Base-by-base conservation (phyloP, 1,139 yeast genomes). In the Blastobotrys capitulatus region DNA sequence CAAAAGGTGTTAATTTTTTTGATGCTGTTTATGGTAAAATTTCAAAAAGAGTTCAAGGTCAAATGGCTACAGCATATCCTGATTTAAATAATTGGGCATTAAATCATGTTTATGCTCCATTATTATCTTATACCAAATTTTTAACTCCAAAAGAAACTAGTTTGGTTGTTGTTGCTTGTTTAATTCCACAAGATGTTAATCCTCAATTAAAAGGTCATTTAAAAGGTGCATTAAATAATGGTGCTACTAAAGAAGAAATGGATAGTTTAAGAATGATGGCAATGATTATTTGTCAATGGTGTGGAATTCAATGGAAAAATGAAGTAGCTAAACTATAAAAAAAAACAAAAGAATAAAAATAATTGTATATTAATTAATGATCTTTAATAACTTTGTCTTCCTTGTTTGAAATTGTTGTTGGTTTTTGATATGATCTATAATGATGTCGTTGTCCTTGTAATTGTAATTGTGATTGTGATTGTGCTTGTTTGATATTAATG, bases 161-260 rank as follows among this genome's bases (percentile, higher is more conserved):
- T 37, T 65, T 87, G 58, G 83, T 88, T 42, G 80, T 89, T 5
- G 79, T 89, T 29, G 84, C 95, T 1, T 77, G 90, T 54, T 74
- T 90, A 59, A 82, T 89, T 13, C 97, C 97, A 0, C 96, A 87
- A 63, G 95, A 89, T 65, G 96, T 89, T n/a, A 87, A 86, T 58
- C 96, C 96, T 0, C 96, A 89, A 62, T 73, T 89, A 56, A 87
- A 87, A 67, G 97, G 97, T 0, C 97, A 89, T 63, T 73, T 89
- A 54, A 79, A 76, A 61, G 97, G 97, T 0, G 96, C 96, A 0
- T 53, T 82, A 48, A 88, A 88, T 60, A 78, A 82, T 38, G 96
- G 96, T 0, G 86, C 86, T 9, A 72, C 86, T 2, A 64, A 65
- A 41, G 86, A 82, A 46, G 86, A 85, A 54, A 73, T 88, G 44